phyloP scores from a whole-genome alignment of 2,329 filamentous ascomycete species.

The Aspergillus sojae region DNA sequence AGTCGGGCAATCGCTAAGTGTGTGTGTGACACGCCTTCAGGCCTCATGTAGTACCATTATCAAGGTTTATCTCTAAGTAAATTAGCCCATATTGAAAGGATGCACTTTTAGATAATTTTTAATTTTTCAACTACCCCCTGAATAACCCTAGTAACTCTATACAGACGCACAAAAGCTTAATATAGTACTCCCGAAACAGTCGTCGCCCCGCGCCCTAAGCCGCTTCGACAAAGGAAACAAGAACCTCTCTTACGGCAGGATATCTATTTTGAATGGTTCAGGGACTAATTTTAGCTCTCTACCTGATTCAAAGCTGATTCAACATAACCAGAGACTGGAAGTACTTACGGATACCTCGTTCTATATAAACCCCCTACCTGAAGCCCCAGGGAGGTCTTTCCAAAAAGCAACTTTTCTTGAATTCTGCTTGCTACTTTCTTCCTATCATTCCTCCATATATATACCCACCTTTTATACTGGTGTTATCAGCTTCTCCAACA shows the following conservation, averaged over 20 bases:
- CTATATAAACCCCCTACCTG: background rate
- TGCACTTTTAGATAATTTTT: too few species aligned
- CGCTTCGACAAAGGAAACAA: background rate
- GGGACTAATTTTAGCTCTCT: background rate
- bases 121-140: too few species aligned
- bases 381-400: background rate
- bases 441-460: background rate
- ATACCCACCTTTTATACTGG: rapidly evolving
- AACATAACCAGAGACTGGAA: background rate
- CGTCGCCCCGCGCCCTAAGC: background rate
- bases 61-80: too few species aligned
- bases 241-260: background rate
- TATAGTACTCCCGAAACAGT: background rate
- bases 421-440: background rate
- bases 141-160: too few species aligned
- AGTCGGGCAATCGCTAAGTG: too few species aligned
- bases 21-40: too few species aligned
- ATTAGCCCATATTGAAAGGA: too few species aligned
- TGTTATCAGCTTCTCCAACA: background rate
- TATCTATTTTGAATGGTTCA: background rate
- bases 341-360: background rate
- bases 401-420: background rate
- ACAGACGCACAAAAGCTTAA: too few species aligned
- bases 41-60: too few species aligned
- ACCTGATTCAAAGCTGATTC: too few species aligned